Base-by-base conservation (phyloP, 768 basidiomycete genomes). In the Termitomyces sp. region DNA sequence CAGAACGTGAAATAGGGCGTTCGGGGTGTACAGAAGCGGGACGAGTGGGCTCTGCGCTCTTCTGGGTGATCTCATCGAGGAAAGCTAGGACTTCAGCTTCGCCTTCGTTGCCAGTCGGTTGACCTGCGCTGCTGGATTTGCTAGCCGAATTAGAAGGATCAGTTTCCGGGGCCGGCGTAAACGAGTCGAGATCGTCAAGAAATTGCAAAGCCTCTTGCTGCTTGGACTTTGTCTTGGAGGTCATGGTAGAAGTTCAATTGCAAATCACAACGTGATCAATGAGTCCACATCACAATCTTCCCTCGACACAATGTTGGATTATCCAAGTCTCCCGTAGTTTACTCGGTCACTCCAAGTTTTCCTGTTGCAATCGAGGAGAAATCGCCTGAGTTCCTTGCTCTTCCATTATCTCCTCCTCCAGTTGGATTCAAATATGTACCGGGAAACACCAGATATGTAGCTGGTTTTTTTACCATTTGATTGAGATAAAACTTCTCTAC, bases 1-100 rank as follows among this genome's bases (percentile, higher is more conserved):
- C 84, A 38, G 88, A 83, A 51, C 89, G 84, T 56, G 88, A 87
- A 56, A 78, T 67, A 15, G 84, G 84, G 16, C 85, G 78, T 54
- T 87, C 85, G 59, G 83, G 75, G 66, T 84, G 80, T 33, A 79
- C 70, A 28, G 82, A 75, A 16, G n/a, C 55, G 28, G 84, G 68
- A 32, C 89, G 86, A 20, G 88, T 85, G 13, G 91, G 89, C 65
- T 91, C 91, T 7, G 89, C 81, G 73, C 88, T 90, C 76, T 94
- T 96, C 84, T 92, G 92, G 0, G 92, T 94, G 65, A 96, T 93
- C 75, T 97, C 93, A 72, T 97, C 92, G 45, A 97, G 85, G 79
- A 96, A 96, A 16, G 94, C 94, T 32, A 96, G 85, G 28, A 92
- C 94, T 63, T 93, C 91, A 3, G 89, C 86, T 60, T 95, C 90